Evolutionary conservation across 805 yeast species (phyloP).

Genomic region (Zygotorulaspora chibaensis): DNA sequence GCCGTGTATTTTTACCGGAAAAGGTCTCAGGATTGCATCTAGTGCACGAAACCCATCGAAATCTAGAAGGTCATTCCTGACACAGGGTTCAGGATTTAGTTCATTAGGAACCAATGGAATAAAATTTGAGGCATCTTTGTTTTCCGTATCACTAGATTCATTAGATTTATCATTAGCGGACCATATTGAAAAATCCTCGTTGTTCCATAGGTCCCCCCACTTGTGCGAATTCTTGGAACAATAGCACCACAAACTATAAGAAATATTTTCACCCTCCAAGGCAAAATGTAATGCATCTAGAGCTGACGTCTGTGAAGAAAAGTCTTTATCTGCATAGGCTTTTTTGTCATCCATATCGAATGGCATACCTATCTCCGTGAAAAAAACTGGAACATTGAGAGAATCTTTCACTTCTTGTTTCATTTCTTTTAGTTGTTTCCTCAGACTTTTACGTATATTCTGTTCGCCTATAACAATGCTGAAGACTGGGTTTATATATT

Average conservation of each 20-base stretch:
- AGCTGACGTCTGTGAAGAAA: slow-evolving; percentile 70
- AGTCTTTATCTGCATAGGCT: slow-evolving; percentile 65
- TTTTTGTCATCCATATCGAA: slow-evolving; percentile 84
- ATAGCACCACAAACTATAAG: slow-evolving; percentile 86
- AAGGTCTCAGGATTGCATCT: slow-evolving; percentile 75
- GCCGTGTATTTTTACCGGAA: slow-evolving; percentile 63
- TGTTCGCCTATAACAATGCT: slow-evolving; percentile 79
- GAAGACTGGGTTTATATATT: slow-evolving; percentile 65
- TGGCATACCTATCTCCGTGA: slow-evolving; percentile 97
- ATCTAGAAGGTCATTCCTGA: slow-evolving; percentile 12
- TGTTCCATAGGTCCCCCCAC: slow-evolving; percentile 92
- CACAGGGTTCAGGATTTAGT: slow-evolving; percentile 12
- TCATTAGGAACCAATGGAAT: slow-evolving; percentile 8
- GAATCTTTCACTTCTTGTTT: slow-evolving; percentile 55
- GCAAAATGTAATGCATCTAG: slow-evolving; percentile 79
- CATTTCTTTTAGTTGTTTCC: slow-evolving; percentile 64
- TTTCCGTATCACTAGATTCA: not conserved
- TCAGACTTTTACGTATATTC: slow-evolving; percentile 68
- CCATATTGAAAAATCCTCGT: slow-evolving; percentile 90
- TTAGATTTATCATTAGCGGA: slow-evolving; percentile 51
- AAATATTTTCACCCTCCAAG: slow-evolving; percentile 65
- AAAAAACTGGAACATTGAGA: slow-evolving; percentile 75
- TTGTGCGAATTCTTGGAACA: slow-evolving; percentile 65
- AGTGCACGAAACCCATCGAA: slow-evolving; percentile 64
- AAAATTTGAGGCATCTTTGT: slow-evolving; percentile 3